These are phyloP conservation scores for Globisporangium perplexum DNA, from an alignment of 352 stramenopile genomes.

Conservation along the genomic window DNA sequence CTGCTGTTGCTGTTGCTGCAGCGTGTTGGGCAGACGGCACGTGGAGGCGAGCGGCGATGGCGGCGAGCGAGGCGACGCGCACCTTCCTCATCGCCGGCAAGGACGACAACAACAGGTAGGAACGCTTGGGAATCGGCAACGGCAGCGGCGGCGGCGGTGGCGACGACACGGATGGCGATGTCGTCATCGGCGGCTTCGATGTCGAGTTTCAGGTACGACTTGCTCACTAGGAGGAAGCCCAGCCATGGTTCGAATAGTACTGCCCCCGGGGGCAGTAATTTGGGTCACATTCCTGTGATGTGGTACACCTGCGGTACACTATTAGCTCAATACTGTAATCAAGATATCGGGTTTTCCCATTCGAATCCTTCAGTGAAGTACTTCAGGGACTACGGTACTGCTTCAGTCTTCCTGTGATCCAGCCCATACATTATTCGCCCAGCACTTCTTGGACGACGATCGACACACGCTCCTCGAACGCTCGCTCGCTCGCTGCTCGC, in stretches of 20 bases:
- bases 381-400: too few relatives aligned
- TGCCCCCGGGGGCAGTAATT: not conserved
- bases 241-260: slow-evolving; percentile 3
- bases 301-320: too few relatives aligned
- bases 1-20: not conserved
- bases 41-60: not conserved
- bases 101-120: slow-evolving; percentile 15
- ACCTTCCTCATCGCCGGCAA: not conserved
- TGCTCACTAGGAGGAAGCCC: slow-evolving; percentile 16
- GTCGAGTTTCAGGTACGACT: slow-evolving; percentile 3
- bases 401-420: not conserved
- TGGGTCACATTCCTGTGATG: not conserved
- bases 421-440: not conserved
- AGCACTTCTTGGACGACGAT: too few relatives aligned
- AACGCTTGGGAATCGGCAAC: not conserved
- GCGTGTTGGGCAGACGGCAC: not conserved
- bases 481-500: too few relatives aligned
- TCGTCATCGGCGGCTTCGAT: not conserved
- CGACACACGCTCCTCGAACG: too few relatives aligned
- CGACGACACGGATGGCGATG: slow-evolving; percentile 5
- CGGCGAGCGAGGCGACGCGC: not conserved
- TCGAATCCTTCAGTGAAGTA: too few relatives aligned
- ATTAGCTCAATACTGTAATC: too few relatives aligned
- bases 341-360: too few relatives aligned
- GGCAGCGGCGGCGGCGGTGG: too few relatives aligned